phyloP scores from a whole-genome alignment of 306 rosid species.

The Delonix regia region DNA sequence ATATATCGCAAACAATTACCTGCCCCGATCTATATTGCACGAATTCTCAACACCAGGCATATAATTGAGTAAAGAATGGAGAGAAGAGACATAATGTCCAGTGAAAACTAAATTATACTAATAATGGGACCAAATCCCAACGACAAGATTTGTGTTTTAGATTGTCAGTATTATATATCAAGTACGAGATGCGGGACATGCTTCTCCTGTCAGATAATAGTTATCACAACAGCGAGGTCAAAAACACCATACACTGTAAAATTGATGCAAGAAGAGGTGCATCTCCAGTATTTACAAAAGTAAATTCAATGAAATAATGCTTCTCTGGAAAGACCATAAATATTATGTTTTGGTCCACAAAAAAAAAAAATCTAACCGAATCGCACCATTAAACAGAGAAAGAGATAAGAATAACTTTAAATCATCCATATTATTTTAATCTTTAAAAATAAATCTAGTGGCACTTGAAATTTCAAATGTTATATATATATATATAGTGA shows the following conservation, averaged over 20 bases:
- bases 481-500: no score
- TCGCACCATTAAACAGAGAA: background rate
- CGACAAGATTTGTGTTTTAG: background rate
- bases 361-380: no score
- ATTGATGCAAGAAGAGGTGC: background rate
- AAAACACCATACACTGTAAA: background rate
- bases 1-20: constrained; percentile 15
- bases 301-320: no score
- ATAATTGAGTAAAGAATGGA: background rate
- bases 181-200: background rate
- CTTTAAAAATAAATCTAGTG: no score
- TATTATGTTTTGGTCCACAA: no score
- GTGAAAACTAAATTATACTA: background rate
- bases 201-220: background rate
- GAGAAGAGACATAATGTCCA: background rate
- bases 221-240: background rate
- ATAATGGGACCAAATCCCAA: constrained; percentile 16
- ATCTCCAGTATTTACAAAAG: no score
- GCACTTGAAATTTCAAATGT: no score
- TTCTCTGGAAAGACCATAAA: no score
- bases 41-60: background rate
- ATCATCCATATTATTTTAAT: no score
- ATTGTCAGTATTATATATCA: background rate
- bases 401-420: no score
- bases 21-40: constrained; percentile 16